Base-by-base conservation (phyloP, 805 yeast genomes). In the Saccharomycopsis sp. region DNA sequence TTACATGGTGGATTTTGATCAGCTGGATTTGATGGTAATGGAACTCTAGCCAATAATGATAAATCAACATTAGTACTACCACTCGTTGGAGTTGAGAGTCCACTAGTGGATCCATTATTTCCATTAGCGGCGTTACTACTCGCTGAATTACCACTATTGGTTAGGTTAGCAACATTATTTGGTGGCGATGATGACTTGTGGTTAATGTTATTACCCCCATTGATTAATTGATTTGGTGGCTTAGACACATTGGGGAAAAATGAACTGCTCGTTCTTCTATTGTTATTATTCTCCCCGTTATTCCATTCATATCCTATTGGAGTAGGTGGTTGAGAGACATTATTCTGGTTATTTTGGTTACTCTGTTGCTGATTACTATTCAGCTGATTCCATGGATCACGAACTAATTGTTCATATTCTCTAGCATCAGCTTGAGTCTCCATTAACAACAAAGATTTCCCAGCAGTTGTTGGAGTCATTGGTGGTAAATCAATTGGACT, bases 1-100 rank as follows among this genome's bases (percentile, higher is more conserved):
- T 93, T 93, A 66, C 98, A 93, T 5, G 98, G 98, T 3, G 98
- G 97, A 59, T 93, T 93, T 65, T 93, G 98, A 63, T 93, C 98
- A 2, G 98, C 97, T 4, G 98, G 98, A 58, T 90, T 90, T 1
- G 96, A 96, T 4, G 94, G 95, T 3, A 90, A 88, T 11, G 93
- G 94, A 24, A 85, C 88, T 52, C 87, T 66, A 0, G 90, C 88
- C 39, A 85, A 64, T 38, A 84, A 65, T 0, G 88, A 80, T 51
- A 84, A 67, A 58, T 84, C 93, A 66, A 74, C 47, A 31, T 43
- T 32, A 14, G 19, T 3, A 68, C 74, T 51, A 72, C 64, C 3
- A 67, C 70, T 37, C 65, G 48, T 45, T 57, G 40, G 22, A 42
- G 40, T 21, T 2, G 34, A 27, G 23, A 14, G 14, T 6, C 29